phyloP scores from a whole-genome alignment of 352 stramenopile species.

The Phytophthora hybrid region DNA sequence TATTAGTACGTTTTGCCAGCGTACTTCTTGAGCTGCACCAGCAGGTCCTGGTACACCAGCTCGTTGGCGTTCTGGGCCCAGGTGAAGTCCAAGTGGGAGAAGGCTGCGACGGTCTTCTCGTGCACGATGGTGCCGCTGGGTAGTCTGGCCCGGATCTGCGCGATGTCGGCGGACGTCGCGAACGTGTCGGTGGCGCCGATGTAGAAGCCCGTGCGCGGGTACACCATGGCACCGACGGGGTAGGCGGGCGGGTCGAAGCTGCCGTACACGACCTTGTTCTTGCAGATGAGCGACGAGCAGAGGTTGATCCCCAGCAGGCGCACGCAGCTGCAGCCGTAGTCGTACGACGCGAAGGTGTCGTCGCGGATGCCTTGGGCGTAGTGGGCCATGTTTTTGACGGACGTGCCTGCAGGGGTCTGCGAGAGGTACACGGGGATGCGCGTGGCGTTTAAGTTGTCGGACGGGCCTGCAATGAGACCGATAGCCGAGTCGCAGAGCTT shows the following conservation, averaged over 20 bases:
- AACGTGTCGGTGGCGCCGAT: constrained; percentile 52
- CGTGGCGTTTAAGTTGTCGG: constrained; percentile 53
- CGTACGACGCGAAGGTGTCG: constrained; percentile 54
- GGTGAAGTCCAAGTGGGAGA: constrained; percentile 67
- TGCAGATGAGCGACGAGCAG: constrained; percentile 48
- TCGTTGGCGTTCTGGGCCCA: constrained; percentile 48
- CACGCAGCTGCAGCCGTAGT: constrained; percentile 60
- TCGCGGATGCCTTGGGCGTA: constrained; percentile 54
- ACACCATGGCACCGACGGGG: constrained; percentile 22
- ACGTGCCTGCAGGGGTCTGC: constrained; percentile 60
- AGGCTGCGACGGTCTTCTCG: constrained; percentile 43
- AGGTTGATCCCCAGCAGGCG: constrained; percentile 38
- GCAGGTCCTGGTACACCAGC: constrained; percentile 42
- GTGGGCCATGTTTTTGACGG: constrained; percentile 61
- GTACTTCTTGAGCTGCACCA: constrained; percentile 7
- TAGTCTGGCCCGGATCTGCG: constrained; percentile 42
- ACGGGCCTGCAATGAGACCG: constrained; percentile 47
- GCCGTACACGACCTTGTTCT: constrained; percentile 58
- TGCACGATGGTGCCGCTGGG: constrained; percentile 46
- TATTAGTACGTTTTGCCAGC: background rate
- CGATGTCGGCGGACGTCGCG: constrained; percentile 42
- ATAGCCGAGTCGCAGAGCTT: constrained; percentile 51
- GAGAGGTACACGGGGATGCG: constrained; percentile 65
- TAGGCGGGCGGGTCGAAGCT: constrained; percentile 47
- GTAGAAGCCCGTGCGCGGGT: constrained; percentile 54